These are phyloP conservation scores for Hanseniaspora uvarum DNA, from an alignment of 1,139 yeast species.

Conservation along the genomic window DNA sequence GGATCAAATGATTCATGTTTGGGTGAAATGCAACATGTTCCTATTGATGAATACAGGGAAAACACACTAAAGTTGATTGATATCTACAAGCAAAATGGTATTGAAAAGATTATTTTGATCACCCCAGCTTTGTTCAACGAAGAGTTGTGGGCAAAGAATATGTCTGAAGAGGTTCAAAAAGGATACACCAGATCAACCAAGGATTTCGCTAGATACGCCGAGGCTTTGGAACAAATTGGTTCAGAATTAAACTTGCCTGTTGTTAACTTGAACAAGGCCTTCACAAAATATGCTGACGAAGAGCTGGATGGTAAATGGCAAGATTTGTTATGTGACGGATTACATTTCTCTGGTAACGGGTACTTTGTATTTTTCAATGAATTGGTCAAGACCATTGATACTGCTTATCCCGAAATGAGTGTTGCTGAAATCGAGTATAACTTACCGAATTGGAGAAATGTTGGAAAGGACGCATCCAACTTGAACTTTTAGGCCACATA, in stretches of 20 bases:
- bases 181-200: conserved; percentile 37
- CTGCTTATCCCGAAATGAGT: conserved; percentile 40
- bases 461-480: conserved; percentile 25
- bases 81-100: conserved; percentile 34
- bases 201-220: conserved; percentile 40
- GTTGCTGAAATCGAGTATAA: conserved; percentile 34
- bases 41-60: conserved; percentile 38
- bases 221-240: conserved; percentile 42
- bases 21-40: conserved; percentile 45
- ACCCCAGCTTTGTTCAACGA: conserved; percentile 56
- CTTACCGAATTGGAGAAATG: conserved; percentile 36
- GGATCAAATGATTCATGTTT: conserved; percentile 66
- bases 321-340: conserved; percentile 45
- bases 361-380: conserved; percentile 44
- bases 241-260: conserved; percentile 39
- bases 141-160: conserved; percentile 32
- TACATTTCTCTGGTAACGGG: conserved; percentile 57
- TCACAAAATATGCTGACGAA: conserved; percentile 27
- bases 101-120: conserved; percentile 42
- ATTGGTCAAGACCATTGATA: conserved; percentile 35
- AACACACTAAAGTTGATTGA: conserved; percentile 41
- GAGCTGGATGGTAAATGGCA: conserved; percentile 26
- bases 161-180: conserved; percentile 27
- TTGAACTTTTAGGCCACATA: conserved; percentile 14
- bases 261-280: conserved; percentile 43